Conservation (phyloP, 352 stramenopile genomes). For the Phytophthora aleatoria region DNA sequence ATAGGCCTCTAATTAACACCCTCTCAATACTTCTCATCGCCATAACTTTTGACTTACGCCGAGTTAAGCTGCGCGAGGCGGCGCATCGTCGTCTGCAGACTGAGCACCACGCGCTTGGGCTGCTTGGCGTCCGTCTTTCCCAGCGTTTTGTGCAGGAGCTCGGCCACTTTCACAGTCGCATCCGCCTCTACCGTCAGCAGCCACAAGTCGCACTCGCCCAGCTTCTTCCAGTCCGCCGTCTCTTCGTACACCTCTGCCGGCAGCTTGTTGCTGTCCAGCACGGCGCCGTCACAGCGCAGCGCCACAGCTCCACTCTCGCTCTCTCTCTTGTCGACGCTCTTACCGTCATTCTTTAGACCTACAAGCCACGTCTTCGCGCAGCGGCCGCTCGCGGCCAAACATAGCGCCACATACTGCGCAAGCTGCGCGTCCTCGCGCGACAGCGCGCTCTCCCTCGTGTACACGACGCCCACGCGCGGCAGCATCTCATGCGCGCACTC, state of each 20-base stretch:
- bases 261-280: slow-evolving; percentile 41
- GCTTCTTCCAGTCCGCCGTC: slow-evolving; percentile 34
- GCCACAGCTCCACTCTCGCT: slow-evolving; percentile 19
- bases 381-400: slow-evolving; percentile 50
- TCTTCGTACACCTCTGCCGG: slow-evolving; percentile 42
- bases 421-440: slow-evolving; percentile 65
- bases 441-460: slow-evolving; percentile 47
- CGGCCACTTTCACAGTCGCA: slow-evolving; percentile 36
- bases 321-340: background rate
- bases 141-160: slow-evolving; percentile 55
- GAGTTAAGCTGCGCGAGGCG: slow-evolving; percentile 61
- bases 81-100: slow-evolving; percentile 66
- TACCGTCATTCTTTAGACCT: slow-evolving; percentile 20
- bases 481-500: slow-evolving; percentile 13
- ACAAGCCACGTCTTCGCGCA: slow-evolving; percentile 58
- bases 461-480: slow-evolving; percentile 59
- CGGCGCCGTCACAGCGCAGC: slow-evolving; percentile 52
- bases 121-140: slow-evolving; percentile 37
- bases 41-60: slow-evolving; percentile 35
- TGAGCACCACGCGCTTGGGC: slow-evolving; percentile 57
- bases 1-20: background rate
- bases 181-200: slow-evolving; percentile 63
- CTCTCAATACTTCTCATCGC: background rate
- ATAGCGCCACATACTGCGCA: slow-evolving; percentile 67
- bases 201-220: slow-evolving; percentile 67